Conservation (phyloP, 1,139 yeast genomes). For the Suhomyces yuchorum region DNA sequence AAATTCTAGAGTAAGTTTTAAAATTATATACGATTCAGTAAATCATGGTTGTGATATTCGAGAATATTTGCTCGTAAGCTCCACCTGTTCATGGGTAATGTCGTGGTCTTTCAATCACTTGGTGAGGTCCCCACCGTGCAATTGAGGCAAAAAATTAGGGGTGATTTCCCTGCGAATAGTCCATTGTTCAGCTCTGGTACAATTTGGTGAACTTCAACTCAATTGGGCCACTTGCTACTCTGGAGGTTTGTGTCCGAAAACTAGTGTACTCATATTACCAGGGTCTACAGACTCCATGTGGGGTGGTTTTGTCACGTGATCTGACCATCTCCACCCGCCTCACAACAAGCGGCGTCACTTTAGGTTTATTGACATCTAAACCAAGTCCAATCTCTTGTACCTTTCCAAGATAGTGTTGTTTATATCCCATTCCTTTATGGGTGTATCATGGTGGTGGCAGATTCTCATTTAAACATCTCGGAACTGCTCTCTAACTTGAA, state of each 20-base stretch:
- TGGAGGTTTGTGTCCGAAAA: too few species aligned
- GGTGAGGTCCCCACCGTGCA: too few species aligned
- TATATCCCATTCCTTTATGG: background rate
- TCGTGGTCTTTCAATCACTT: too few species aligned
- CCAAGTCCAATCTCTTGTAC: background rate
- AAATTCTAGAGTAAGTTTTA: background rate
- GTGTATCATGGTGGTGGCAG: constrained; percentile 4
- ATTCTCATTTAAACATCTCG: background rate
- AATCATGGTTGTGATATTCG: too few species aligned
- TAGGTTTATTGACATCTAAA: background rate
- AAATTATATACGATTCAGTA: background rate
- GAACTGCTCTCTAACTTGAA: background rate
- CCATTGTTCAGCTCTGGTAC: too few species aligned
- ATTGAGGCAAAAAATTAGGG: too few species aligned
- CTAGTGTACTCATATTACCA: too few species aligned
- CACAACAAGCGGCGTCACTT: background rate
- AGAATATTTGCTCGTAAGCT: too few species aligned
- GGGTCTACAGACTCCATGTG: background rate
- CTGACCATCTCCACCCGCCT: background rate
- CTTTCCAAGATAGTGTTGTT: background rate
- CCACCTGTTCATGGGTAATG: too few species aligned
- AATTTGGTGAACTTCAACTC: too few species aligned
- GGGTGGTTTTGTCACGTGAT: background rate
- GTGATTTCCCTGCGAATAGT: too few species aligned
- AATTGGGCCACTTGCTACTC: too few species aligned